These are phyloP conservation scores for Aspergillus novofumigatus DNA, from an alignment of 2,329 filamentous ascomycete genomes.

Conservation along the genomic window DNA sequence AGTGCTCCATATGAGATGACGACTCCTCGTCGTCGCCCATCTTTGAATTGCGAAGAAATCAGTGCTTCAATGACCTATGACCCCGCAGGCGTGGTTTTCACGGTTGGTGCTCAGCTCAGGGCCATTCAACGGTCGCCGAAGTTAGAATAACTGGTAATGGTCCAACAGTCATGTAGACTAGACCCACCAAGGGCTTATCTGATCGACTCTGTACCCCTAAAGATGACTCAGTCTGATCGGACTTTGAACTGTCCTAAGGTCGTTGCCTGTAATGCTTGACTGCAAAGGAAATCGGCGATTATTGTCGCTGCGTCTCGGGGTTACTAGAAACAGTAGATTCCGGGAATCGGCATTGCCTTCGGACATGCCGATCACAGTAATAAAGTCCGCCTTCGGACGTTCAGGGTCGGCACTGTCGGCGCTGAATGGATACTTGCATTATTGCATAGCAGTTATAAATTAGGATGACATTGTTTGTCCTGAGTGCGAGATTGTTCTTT, in stretches of 20 bases:
- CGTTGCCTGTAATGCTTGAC: neutral
- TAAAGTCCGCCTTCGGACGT: neutral
- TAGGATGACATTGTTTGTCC: too few relatives aligned
- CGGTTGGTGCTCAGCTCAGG: neutral
- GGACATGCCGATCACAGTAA: conserved; percentile 1
- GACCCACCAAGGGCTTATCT: neutral
- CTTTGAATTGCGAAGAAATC: neutral
- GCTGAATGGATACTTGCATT: too few relatives aligned
- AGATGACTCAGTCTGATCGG: neutral
- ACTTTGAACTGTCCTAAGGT: neutral
- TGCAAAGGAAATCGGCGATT: neutral
- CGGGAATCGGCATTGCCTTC: neutral
- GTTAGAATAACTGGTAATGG: neutral
- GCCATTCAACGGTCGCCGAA: neutral
- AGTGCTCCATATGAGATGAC: neutral
- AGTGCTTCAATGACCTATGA: neutral
- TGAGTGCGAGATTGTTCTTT: too few relatives aligned
- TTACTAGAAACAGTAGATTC: neutral
- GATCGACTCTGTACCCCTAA: neutral
- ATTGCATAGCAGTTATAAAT: too few relatives aligned
- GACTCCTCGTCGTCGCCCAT: neutral
- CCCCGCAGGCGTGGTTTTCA: neutral
- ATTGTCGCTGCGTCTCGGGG: neutral
- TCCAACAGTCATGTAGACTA: neutral
- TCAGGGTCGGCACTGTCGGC: neutral